Evolutionary conservation across 2,329 filamentous ascomycete species (phyloP), one percentile per base, ranked within the genome.

Genomic region (Sclerotinia minor): DNA sequence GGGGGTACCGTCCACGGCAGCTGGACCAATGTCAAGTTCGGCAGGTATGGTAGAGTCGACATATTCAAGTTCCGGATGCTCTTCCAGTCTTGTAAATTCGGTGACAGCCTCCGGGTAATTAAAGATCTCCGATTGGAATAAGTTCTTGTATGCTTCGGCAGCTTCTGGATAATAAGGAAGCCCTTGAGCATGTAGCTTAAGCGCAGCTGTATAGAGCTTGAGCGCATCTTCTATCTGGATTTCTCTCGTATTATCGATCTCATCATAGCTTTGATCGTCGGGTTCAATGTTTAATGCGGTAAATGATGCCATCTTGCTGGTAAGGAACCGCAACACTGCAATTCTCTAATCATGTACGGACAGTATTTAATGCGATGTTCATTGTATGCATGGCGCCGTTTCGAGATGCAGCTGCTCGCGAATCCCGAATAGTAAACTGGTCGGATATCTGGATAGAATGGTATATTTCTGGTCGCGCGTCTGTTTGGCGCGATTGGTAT

Each of bases 211-310:
- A 77, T 97, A 99, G 47, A 94, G 86, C 80, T 97, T 98, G 70
- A 99, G 83, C 59, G 95, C 94, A 80, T 99, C 95, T 76, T 99
- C 95, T 76, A 98, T 94, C 83, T 90, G 94, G 64, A 99, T 88
- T 79, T 98, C 94, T 78, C 94, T 95, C 45, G 94, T 97, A 75
- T 95, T 93, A 78, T 99, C 95, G 76, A 97, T 83, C 79, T 97
- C 94, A 74, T 96, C 92, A 77, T 97, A 93, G 71, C 90, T 83
- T 68, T 92, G 92, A 76, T 96, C 92, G 80, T 97, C 95, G 13
- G 92, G 91, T 79, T 97, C 94, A 80, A 98, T 87, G 78, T 99
- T 99, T 79, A 97, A 88, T 65, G 94, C 92, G 75, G 90, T 88
- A 81, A 96, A 98, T 32, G 61, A 66, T 29, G 74, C 75, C 73